These are phyloP conservation scores for Chrysochromulina parva DNA, from an alignment of 78 protist species.

Conservation along the genomic window DNA sequence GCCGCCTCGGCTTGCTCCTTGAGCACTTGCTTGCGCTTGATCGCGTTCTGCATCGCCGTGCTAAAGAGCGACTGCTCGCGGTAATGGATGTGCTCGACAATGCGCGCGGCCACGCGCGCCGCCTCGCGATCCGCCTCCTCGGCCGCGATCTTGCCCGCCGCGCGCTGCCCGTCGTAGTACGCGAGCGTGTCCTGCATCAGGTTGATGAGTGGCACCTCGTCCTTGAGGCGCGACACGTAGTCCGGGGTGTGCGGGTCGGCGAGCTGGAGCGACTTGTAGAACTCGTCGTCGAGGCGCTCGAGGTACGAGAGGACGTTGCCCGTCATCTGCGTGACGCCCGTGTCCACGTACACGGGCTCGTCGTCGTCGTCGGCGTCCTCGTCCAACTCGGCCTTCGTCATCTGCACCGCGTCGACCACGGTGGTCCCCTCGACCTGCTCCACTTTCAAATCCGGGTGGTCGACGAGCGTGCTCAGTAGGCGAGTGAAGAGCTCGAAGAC, in stretches of 20 bases:
- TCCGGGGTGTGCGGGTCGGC: conserved; percentile 79
- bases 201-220: conserved; percentile 61
- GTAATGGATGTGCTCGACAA: conserved; percentile 13
- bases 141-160: background rate
- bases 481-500: background rate
- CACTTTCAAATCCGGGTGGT: background rate
- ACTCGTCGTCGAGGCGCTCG: conserved; percentile 89
- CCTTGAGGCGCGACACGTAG: conserved; percentile 68
- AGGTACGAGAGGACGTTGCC: conserved; percentile 46
- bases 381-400: background rate
- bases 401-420: background rate
- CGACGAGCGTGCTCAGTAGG: background rate
- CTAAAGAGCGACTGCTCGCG: background rate
- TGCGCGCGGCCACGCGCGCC: conserved; percentile 11
- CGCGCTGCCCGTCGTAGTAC: conserved; percentile 57
- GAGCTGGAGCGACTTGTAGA: conserved; percentile 70
- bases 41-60: background rate
- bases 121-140: too few species aligned
- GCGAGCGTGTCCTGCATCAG: conserved; percentile 54
- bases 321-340: background rate
- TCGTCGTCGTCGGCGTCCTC: too few species aligned
- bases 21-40: background rate
- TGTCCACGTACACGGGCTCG: background rate
- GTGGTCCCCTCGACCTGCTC: background rate
- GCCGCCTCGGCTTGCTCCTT: background rate